A percentile compares a stretch with the other conserved stretches of the same genome.
These are phyloP conservation scores for Aspergillus niger DNA, from an alignment of 2,329 filamentous ascomycete genomes.

Conservation along the genomic window DNA sequence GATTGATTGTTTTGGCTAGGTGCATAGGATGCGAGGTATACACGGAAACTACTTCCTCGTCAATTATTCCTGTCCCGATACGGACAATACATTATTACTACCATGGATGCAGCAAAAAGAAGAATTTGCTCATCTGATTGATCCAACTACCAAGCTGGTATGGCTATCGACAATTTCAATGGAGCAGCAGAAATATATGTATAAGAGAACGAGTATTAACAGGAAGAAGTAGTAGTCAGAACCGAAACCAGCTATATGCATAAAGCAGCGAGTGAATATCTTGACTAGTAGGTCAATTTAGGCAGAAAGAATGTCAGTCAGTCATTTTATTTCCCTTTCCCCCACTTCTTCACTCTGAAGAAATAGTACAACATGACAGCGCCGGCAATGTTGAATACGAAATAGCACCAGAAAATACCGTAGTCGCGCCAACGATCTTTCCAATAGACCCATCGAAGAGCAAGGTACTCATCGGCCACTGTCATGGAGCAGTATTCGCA, in stretches of 20 bases:
- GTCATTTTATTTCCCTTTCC: neutral
- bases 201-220: too few species aligned
- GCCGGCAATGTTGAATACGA: neutral
- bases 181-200: too few species aligned
- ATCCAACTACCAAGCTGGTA: too few species aligned
- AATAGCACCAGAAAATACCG: slow-evolving; percentile 10
- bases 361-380: slow-evolving; percentile 6
- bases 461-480: slow-evolving; percentile 1
- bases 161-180: too few species aligned
- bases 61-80: too few species aligned
- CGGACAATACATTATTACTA: too few species aligned
- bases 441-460: slow-evolving; percentile 4
- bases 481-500: slow-evolving; percentile 10
- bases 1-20: too few species aligned
- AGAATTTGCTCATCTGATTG: too few species aligned
- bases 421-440: slow-evolving; percentile 9
- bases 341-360: slow-evolving; percentile 10
- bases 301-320: neutral
- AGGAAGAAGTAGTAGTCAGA: too few species aligned
- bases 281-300: neutral
- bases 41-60: too few species aligned
- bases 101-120: too few species aligned
- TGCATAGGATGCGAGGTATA: too few species aligned
- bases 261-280: neutral
- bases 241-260: neutral